Evolutionary conservation across 2,329 filamentous ascomycete genomes (phyloP).

Genomic region (Hyphodiscus sp.): DNA sequence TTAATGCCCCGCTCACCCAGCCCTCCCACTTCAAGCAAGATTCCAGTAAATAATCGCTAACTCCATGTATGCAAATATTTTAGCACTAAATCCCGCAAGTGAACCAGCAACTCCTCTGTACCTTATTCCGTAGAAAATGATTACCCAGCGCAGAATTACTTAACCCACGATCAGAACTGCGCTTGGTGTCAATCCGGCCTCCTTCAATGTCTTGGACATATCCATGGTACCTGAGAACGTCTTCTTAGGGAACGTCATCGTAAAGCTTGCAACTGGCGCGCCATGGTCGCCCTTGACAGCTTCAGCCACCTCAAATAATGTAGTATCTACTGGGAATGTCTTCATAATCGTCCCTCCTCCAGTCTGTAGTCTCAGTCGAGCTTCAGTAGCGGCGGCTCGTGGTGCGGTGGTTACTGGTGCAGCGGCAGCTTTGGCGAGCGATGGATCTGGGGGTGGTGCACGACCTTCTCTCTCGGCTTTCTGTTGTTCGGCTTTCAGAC

Average conservation of each 20-base stretch:
- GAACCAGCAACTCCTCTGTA: background rate
- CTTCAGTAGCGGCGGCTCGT: conserved; percentile 54
- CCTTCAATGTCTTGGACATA: conserved; percentile 86
- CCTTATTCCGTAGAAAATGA: background rate
- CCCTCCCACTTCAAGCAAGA: background rate
- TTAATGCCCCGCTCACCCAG: background rate
- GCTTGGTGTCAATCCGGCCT: conserved; percentile 83
- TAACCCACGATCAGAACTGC: conserved; percentile 76
- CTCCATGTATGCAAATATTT: background rate
- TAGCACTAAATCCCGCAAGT: background rate
- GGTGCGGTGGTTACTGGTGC: conserved; percentile 35
- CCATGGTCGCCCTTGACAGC: conserved; percentile 67
- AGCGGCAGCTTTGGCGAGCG: conserved; percentile 19
- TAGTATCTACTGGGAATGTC: conserved; percentile 82
- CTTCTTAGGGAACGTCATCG: conserved; percentile 83
- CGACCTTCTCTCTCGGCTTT: conserved; percentile 83
- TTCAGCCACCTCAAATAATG: conserved; percentile 85
- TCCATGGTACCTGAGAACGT: conserved; percentile 63
- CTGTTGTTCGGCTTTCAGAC: conserved; percentile 75
- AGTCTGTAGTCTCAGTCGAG: conserved; percentile 76
- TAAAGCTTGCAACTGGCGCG: conserved; percentile 69
- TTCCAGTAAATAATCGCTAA: background rate
- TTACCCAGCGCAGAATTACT: background rate
- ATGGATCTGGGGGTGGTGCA: conserved; percentile 36
- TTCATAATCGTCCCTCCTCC: conserved; percentile 72